Evolutionary conservation across 805 yeast species (phyloP).

Genomic region (Brettanomyces bruxellensis): DNA sequence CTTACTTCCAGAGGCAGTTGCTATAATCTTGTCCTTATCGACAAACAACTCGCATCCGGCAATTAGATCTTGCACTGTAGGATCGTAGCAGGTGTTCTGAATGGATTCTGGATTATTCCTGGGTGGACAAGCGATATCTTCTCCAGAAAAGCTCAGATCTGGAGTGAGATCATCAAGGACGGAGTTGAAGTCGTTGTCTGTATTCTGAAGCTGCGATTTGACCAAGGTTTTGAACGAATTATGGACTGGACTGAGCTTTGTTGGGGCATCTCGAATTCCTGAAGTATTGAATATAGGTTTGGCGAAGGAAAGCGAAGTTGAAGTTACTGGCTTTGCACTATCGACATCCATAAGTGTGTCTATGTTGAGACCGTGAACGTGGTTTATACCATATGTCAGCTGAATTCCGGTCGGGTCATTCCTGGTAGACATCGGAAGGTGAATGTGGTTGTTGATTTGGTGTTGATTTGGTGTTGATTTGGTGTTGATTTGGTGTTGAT

Average conservation of each 20-base stretch:
- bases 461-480: too few relatives aligned
- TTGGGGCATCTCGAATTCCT: too few relatives aligned
- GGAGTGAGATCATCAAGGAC: too few relatives aligned
- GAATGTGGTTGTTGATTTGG: too few relatives aligned
- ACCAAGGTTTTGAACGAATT: too few relatives aligned
- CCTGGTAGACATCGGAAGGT: not conserved
- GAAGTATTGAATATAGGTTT: not conserved
- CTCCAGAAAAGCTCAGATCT: too few relatives aligned
- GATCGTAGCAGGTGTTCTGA: too few relatives aligned
- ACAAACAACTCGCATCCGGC: not conserved
- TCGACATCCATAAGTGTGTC: not conserved
- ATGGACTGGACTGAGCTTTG: not conserved
- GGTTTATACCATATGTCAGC: not conserved
- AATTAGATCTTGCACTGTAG: not conserved
- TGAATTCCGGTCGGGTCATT: slow-evolving; percentile 1
- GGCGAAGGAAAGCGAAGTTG: not conserved
- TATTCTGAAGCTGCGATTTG: too few relatives aligned
- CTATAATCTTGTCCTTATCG: not conserved
- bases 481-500: too few relatives aligned
- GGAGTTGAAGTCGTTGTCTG: too few relatives aligned
- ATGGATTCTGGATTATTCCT: too few relatives aligned
- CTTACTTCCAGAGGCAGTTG: not conserved
- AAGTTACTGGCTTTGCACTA: not conserved
- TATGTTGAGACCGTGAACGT: not conserved
- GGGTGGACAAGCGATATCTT: too few relatives aligned